Evolutionary conservation across 164 flowering plant genomes (phyloP).

Genomic region (Kalanchoe fedtschenkoi): DNA sequence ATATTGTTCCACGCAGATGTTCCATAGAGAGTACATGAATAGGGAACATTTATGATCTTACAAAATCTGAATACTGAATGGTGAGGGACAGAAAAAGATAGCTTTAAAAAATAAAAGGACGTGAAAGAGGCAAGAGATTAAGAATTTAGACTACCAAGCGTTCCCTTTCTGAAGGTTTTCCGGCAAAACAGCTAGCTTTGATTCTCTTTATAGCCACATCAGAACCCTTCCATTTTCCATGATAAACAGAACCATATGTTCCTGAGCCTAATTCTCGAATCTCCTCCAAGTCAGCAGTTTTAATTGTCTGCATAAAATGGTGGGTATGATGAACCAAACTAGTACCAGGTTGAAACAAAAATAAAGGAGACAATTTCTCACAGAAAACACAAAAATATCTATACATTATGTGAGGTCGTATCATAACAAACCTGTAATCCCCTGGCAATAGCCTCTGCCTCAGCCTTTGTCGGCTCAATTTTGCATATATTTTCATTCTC

Average conservation of each 20-base stretch:
- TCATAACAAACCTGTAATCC: conserved; percentile 71
- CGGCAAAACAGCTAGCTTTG: conserved; percentile 97
- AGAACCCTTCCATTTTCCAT: conserved; percentile 99
- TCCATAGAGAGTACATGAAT: not conserved
- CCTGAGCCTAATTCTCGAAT: conserved; percentile 89
- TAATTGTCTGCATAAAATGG: conserved; percentile 53
- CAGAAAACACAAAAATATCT: not conserved
- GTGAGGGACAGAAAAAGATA: not conserved
- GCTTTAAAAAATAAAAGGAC: not conserved
- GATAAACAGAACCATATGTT: conserved; percentile 92
- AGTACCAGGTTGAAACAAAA: not conserved
- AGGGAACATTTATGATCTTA: not conserved
- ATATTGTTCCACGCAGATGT: not conserved
- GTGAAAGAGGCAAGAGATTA: not conserved
- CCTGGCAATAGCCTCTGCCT: conserved; percentile 79
- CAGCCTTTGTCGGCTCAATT: conserved; percentile 94
- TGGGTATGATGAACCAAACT: not conserved
- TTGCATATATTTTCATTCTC: conserved; percentile 48
- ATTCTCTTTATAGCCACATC: conserved; percentile 98
- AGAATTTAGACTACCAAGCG: conserved; percentile 54
- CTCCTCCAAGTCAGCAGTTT: conserved; percentile 91
- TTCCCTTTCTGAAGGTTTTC: conserved; percentile 91
- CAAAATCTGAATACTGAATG: not conserved
- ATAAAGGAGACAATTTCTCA: not conserved
- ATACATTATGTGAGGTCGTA: not conserved